Evolutionary conservation across 2,329 filamentous ascomycete species (phyloP), one percentile per base, ranked within the genome.

Genomic region (Ophiostoma tasmaniense): DNA sequence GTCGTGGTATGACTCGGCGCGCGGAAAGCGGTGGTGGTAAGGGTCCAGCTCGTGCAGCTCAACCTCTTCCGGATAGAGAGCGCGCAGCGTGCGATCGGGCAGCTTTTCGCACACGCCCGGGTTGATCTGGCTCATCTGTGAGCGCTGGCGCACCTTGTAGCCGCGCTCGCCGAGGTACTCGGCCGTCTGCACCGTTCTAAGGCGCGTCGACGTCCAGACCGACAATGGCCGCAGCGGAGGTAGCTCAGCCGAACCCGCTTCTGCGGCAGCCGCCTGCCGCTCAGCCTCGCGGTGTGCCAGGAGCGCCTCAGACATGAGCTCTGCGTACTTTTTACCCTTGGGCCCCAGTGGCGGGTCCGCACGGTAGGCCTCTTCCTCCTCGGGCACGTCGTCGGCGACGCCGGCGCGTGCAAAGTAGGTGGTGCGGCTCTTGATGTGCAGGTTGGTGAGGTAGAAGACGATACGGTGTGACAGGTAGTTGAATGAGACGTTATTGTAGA

Each of bases 1-100:
- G 76, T 99, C 95, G 77, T 99, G 95, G 79, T 99, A 99, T 10
- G 94, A 98, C 91, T 99, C 95, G 71, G 94, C 94, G 71, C 95
- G 86, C 8, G 95, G 95, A 76, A 97, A 99, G 52, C 95, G 87
- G 78, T 99, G 95, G 76, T 99, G 95, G 75, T 99, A 99, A 0
- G 95, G 95, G 77, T 99, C 95, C 66, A 90, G 82, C 73, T 97
- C 91, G 78, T 99, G 95, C 80, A 97, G 97, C 73, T 88, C 85
- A 7, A 97, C 91, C 78, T 99, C 95, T 3, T 97, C 91, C 0
- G 94, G 92, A 76, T 94, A 97, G 69, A 93, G 83, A 74, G 87
- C 82, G 68, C 91, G 88, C 73, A 99, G 96, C 66, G 87, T 88
- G 17, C 84, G 83, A 78, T 97, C 94, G 7, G 92, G 91, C 81